phyloP scores from a whole-genome alignment of 208 protist genomes.

The Acanthamoeba healyi region DNA sequence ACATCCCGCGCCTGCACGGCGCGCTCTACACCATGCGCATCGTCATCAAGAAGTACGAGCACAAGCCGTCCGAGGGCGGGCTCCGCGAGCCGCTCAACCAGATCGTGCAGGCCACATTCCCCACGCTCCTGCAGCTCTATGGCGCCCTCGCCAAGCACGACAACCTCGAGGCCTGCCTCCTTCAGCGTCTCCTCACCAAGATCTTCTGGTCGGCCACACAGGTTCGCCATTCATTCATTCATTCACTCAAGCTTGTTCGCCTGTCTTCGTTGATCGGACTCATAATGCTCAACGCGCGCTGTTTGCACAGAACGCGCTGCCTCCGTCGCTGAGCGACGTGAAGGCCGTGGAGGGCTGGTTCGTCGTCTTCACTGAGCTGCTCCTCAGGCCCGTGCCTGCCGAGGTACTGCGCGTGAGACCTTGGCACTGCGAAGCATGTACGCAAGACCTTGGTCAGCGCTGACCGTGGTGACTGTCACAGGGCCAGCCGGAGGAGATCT shows the following conservation, averaged over 20 bases:
- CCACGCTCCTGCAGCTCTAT: conserved; percentile 33
- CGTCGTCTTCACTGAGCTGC: background rate
- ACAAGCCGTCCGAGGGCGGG: conserved; percentile 43
- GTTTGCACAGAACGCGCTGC: background rate
- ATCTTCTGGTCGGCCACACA: conserved; percentile 66
- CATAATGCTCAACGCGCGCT: background rate
- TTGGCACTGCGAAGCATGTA: background rate
- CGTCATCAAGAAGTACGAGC: conserved; percentile 66
- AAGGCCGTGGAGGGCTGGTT: conserved; percentile 13
- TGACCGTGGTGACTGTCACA: background rate
- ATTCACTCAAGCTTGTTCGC: no score
- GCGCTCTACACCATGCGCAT: conserved; percentile 53
- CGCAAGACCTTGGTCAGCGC: background rate
- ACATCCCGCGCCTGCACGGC: background rate
- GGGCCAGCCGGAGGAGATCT: conserved; percentile 43
- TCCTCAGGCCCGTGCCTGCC: conserved; percentile 1
- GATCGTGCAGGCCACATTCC: conserved; percentile 44
- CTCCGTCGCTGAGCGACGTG: background rate
- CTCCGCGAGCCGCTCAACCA: conserved; percentile 61
- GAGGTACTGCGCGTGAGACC: background rate
- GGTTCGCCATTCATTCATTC: background rate
- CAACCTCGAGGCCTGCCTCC: conserved; percentile 9
- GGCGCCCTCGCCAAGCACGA: conserved; percentile 5
- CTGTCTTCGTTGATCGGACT: no score
- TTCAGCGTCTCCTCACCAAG: conserved; percentile 29